These are phyloP conservation scores for Acidiella bohemica DNA, from an alignment of 495 filamentous ascomycete species.

Conservation along the genomic window DNA sequence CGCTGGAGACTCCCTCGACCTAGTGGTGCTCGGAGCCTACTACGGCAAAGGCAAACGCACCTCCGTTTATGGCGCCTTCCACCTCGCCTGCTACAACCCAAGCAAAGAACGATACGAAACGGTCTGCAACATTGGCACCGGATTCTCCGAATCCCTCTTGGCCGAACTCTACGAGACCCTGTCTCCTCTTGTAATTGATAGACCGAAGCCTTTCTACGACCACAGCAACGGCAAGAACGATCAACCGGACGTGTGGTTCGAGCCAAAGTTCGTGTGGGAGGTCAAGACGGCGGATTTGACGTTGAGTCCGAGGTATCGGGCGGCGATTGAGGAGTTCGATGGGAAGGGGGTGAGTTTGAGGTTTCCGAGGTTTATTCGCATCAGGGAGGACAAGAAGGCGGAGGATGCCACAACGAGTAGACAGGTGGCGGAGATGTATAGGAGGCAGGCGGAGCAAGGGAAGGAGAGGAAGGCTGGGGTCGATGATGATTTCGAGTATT, in stretches of 20 bases:
- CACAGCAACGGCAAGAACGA: conserved; percentile 74
- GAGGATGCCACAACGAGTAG: conserved; percentile 74
- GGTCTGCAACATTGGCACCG: conserved; percentile 96
- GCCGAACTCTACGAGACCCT: conserved; percentile 68
- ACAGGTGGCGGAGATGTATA: conserved; percentile 92
- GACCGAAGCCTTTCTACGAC: conserved; percentile 83
- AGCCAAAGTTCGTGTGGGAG: conserved; percentile 89
- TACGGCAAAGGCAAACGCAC: conserved; percentile 90
- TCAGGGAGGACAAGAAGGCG: conserved; percentile 84
- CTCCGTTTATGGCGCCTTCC: conserved; percentile 85
- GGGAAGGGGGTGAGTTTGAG: conserved; percentile 78
- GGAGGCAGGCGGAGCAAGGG: conserved; percentile 74
- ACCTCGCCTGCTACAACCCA: conserved; percentile 84
- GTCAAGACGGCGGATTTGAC: conserved; percentile 94
- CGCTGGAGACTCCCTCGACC: conserved; percentile 87
- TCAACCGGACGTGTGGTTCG: conserved; percentile 98
- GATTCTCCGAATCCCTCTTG: conserved; percentile 78
- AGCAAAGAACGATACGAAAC: conserved; percentile 71
- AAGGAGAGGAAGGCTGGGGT: conserved; percentile 66
- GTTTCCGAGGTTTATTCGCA: conserved; percentile 83
- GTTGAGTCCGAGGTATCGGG: conserved; percentile 81
- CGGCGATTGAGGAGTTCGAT: conserved; percentile 33
- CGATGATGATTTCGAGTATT: conserved; percentile 99
- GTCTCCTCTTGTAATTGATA: conserved; percentile 61
- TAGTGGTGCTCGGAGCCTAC: conserved; percentile 92